Conservation (phyloP, 2,329 filamentous ascomycete genomes). For the Penicillium sp. region DNA sequence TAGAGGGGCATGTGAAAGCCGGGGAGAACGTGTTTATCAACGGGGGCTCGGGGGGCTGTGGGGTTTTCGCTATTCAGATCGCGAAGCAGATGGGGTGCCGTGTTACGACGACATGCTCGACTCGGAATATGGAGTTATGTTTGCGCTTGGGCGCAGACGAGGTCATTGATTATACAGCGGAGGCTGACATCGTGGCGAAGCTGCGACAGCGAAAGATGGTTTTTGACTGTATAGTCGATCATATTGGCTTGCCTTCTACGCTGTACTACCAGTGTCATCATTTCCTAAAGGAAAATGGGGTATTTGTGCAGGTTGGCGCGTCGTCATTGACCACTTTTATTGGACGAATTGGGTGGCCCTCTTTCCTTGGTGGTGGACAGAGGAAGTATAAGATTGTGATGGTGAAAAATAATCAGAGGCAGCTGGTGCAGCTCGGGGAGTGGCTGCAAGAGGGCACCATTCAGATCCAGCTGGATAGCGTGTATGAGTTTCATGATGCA, state of each 20-base stretch:
- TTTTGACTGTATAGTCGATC: constrained; percentile 56
- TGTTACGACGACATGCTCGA: constrained; percentile 58
- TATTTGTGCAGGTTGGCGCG: constrained; percentile 52
- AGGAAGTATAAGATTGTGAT: constrained; percentile 35
- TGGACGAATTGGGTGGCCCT: constrained; percentile 42
- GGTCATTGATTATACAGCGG: constrained; percentile 56
- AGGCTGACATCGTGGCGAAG: constrained; percentile 38
- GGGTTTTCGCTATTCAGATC: constrained; percentile 59
- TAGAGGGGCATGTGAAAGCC: constrained; percentile 45
- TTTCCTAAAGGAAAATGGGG: constrained; percentile 49
- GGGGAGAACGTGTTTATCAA: constrained; percentile 62
- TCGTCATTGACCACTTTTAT: constrained; percentile 30
- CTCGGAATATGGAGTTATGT: constrained; percentile 54
- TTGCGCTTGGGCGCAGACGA: constrained; percentile 59
- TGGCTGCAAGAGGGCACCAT: constrained; percentile 50
- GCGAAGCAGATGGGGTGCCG: constrained; percentile 58
- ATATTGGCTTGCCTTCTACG: constrained; percentile 49
- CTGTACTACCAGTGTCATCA: constrained; percentile 53
- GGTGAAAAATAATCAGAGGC: constrained; percentile 38
- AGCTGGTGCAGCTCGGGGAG: constrained; percentile 45
- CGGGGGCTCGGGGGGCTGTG: constrained; percentile 60
- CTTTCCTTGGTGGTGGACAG: constrained; percentile 50
- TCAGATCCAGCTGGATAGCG: constrained; percentile 53
- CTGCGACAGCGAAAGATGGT: constrained; percentile 48
- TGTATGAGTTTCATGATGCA: constrained; percentile 54